These are phyloP conservation scores for Globisporangium echinulatum DNA, from an alignment of 352 stramenopile genomes.

Conservation along the genomic window DNA sequence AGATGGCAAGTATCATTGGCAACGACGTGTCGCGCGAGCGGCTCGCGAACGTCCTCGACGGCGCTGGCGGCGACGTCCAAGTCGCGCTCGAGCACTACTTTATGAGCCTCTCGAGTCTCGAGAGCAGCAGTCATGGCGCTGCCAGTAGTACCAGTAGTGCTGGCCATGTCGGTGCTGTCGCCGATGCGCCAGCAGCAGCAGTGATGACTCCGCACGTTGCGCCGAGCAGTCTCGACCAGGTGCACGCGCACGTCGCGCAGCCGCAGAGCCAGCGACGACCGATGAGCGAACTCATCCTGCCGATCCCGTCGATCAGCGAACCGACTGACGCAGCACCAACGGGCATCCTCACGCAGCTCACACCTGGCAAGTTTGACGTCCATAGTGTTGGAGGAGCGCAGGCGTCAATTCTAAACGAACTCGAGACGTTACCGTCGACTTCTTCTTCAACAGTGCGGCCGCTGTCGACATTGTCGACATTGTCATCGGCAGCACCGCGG, in stretches of 20 bases:
- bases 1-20: constrained; percentile 79
- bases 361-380: constrained; percentile 12
- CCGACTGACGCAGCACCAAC: constrained; percentile 14
- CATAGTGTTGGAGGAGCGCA: background rate
- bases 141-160: background rate
- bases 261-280: constrained; percentile 37
- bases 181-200: background rate
- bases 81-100: constrained; percentile 87
- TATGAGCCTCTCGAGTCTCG: constrained; percentile 60
- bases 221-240: constrained; percentile 13
- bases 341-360: constrained; percentile 12
- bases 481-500: background rate
- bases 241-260: constrained; percentile 27
- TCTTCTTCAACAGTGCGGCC: background rate
- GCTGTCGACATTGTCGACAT: background rate
- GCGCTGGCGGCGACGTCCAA: constrained; percentile 74
- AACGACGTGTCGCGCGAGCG: constrained; percentile 62
- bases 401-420: background rate
- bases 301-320: constrained; percentile 45
- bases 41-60: constrained; percentile 71
- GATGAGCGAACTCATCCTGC: constrained; percentile 63
- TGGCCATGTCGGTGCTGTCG: too few species aligned
- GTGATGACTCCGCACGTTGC: background rate
- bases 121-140: constrained; percentile 18
- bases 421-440: background rate